A percentile compares a stretch with the other conserved stretches of the same genome.
Evolutionary conservation across 2,329 filamentous ascomycete genomes (phyloP).

Genomic region (Microdochium nivale): DNA sequence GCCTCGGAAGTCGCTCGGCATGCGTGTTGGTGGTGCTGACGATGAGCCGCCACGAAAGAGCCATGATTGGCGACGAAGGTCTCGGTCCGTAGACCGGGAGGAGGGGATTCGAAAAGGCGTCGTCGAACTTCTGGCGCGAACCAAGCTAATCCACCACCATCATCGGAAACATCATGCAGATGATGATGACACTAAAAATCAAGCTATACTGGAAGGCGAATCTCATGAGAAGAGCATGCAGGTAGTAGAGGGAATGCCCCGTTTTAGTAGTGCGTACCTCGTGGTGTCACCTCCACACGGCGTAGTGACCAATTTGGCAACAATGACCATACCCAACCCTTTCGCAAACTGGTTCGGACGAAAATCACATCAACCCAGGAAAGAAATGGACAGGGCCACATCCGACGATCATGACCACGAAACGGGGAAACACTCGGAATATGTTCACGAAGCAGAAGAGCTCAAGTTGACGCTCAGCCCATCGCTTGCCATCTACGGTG

Average conservation of each 20-base stretch:
- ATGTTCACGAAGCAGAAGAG: constrained; percentile 24
- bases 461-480: constrained; percentile 48
- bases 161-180: constrained; percentile 5
- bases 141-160: constrained; percentile 18
- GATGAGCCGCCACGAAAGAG: constrained; percentile 26
- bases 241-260: constrained; percentile 22
- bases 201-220: background rate
- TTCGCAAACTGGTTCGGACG: constrained; percentile 12
- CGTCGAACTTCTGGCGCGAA: constrained; percentile 35
- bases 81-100: constrained; percentile 35
- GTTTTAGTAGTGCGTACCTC: constrained; percentile 44
- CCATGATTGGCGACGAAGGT: constrained; percentile 22
- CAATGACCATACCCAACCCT: constrained; percentile 42
- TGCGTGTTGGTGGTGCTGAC: constrained; percentile 43
- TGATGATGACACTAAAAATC: constrained; percentile 10
- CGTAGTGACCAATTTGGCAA: constrained; percentile 50
- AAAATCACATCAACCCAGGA: constrained; percentile 7
- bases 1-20: constrained; percentile 25
- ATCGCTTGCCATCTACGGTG: constrained; percentile 67
- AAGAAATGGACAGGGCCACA: constrained; percentile 1
- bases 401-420: constrained; percentile 1
- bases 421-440: constrained; percentile 4
- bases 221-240: constrained; percentile 12
- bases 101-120: constrained; percentile 38
- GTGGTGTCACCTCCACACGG: constrained; percentile 61